Evolutionary conservation across 345 rosid genomes (phyloP), one percentile per base, ranked within the genome.

Genomic region (Gossypium thurberi): DNA sequence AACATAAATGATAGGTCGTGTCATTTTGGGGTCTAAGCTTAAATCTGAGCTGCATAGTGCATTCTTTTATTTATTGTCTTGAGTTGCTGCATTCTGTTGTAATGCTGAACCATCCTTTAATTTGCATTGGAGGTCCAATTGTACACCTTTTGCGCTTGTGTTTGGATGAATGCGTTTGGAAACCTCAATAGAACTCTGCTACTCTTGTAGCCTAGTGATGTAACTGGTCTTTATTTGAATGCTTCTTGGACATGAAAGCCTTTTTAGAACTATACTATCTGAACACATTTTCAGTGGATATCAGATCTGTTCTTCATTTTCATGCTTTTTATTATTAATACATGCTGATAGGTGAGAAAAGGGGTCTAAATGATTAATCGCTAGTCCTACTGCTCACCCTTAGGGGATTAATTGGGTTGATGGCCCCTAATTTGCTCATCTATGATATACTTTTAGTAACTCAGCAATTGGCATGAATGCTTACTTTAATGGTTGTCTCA

Each of bases 301-400:
- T 23, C 13, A 23, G 25, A 26, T 66, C 33, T 48, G 8, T 67
- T 76, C 42, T 28, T 33, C 61, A 53, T 26, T 51, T 14, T 67
- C 42, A 17, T 69, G 43, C 4, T 50, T 25, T 15, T 18, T 17
- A 69, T 69, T 14, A 4, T 48, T 50, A 50, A 50, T 4, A 28
- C 72, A 33, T 9, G 17, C 18, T 69, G 46, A 51, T 51, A 51
- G 55, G 70, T 66, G 70, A 66, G 53, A 12, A 65, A 66, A 52
- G 61, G 4, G 18, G 23, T 33, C 48, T 12, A 51, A 69, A 69
- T 51, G 72, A 69, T 28, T 28, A 51, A 12, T 5, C 8, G 14
- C 72, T 52, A 18, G 9, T 25, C 10, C 1, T n/a, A 28, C 18
- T 37, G 37, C 42, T 42, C 44, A 59, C 1, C n/a, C 26, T 44